phyloP scores from a whole-genome alignment of 257 asterid species.

The Lycium barbarum region DNA sequence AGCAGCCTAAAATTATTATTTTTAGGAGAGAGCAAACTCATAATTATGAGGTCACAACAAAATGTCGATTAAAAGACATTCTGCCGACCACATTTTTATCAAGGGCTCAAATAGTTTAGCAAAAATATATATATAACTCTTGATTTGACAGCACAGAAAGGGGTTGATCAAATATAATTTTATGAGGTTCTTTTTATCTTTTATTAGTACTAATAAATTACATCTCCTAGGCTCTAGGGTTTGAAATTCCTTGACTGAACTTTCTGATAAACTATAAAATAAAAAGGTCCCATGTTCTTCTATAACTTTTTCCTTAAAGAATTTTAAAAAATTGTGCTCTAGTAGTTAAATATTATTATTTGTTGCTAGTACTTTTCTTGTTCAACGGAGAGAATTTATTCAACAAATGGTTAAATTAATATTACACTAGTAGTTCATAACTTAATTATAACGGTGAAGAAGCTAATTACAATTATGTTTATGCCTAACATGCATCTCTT shows the following conservation, averaged over 20 bases:
- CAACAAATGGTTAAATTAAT: conserved; percentile 31
- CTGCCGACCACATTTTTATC: conserved; percentile 31
- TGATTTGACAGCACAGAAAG: conserved; percentile 63
- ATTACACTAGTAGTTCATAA: conserved; percentile 7
- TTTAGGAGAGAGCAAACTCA: neutral
- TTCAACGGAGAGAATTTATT: conserved; percentile 42
- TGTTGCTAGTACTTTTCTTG: conserved; percentile 34
- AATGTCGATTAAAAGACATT: neutral
- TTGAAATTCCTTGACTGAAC: conserved; percentile 58
- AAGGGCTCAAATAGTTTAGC: conserved; percentile 23
- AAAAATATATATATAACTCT: conserved; percentile 19
- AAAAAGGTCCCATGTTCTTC: conserved; percentile 39
- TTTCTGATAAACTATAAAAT: conserved; percentile 31
- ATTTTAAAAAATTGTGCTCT: conserved; percentile 41
- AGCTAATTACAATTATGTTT: conserved; percentile 33
- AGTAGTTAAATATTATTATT: neutral
- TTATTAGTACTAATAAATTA: conserved; percentile 26
- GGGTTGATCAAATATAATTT: conserved; percentile 24
- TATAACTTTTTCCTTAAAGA: conserved; percentile 36
- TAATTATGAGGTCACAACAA: neutral
- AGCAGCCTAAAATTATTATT: neutral
- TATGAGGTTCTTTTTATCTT: conserved; percentile 1
- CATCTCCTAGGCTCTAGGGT: conserved; percentile 54
- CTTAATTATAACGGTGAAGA: conserved; percentile 38
- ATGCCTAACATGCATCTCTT: neutral